These are phyloP conservation scores for Macrolepiota dolichaula DNA, from an alignment of 768 basidiomycete species.

Conservation along the genomic window DNA sequence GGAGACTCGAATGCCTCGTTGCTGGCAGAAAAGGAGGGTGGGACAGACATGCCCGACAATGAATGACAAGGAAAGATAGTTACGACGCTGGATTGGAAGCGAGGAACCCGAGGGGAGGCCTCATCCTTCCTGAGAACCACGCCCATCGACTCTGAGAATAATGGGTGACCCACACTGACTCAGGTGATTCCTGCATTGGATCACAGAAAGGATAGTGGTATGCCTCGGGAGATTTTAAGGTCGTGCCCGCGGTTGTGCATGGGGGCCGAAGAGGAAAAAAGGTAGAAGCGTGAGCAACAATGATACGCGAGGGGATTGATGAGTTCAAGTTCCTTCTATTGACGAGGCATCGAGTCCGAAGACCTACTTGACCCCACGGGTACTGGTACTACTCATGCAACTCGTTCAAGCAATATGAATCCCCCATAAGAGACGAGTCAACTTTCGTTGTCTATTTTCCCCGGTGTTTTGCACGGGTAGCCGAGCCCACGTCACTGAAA, in stretches of 20 bases:
- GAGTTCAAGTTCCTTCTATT: background rate
- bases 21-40: background rate
- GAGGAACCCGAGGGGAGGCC: background rate
- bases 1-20: background rate
- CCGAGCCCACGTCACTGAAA: too few relatives aligned
- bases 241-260: background rate
- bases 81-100: background rate
- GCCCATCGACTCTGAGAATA: background rate
- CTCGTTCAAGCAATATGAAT: background rate
- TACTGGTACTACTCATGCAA: background rate
- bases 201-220: background rate
- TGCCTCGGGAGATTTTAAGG: constrained; percentile 2
- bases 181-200: background rate
- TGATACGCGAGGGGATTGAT: background rate
- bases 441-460: too few relatives aligned
- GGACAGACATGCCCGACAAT: background rate
- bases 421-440: too few relatives aligned
- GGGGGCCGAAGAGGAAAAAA: background rate
- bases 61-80: background rate
- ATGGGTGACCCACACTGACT: background rate
- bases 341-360: background rate
- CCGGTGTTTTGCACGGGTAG: too few relatives aligned
- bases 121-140: background rate
- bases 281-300: background rate
- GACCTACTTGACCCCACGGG: background rate